Percentiles rank a stretch among this genome's conserved stretches.
phyloP scores from a whole-genome alignment of 2,329 filamentous ascomycete genomes.

The Arthrobotrys iridis region DNA sequence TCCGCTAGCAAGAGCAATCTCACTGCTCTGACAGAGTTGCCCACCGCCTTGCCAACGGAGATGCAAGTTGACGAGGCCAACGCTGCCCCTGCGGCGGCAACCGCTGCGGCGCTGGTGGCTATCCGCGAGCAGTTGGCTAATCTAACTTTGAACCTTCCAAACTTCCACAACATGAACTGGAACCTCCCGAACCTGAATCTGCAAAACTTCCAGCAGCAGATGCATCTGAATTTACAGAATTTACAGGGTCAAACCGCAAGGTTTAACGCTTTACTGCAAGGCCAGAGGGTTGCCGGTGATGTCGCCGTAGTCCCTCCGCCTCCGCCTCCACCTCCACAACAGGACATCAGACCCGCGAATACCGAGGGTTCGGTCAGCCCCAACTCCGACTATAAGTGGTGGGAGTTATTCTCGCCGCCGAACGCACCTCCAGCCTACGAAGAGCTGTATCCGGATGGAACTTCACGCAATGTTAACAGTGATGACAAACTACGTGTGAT shows the following conservation, averaged over 20 bases:
- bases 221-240: slow-evolving; percentile 47
- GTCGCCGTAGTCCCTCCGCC: not conserved
- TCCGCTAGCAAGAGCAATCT: slow-evolving; percentile 57
- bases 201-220: slow-evolving; percentile 73
- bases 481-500: slow-evolving; percentile 59
- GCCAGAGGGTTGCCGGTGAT: slow-evolving; percentile 11
- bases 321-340: slow-evolving; percentile 63
- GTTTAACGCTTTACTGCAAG: slow-evolving; percentile 43
- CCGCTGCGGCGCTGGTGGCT: slow-evolving; percentile 71
- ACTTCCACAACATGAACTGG: slow-evolving; percentile 69
- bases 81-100: slow-evolving; percentile 68
- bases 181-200: slow-evolving; percentile 71
- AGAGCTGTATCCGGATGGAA: slow-evolving; percentile 74
- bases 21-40: slow-evolving; percentile 59
- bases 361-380: slow-evolving; percentile 57
- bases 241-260: slow-evolving; percentile 46
- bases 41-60: slow-evolving; percentile 53
- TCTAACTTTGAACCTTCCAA: slow-evolving; percentile 81
- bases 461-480: slow-evolving; percentile 26
- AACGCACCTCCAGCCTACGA: slow-evolving; percentile 78
- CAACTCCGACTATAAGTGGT: slow-evolving; percentile 71
- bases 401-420: slow-evolving; percentile 71
- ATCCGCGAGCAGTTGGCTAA: slow-evolving; percentile 75
- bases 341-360: slow-evolving; percentile 55
- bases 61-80: slow-evolving; percentile 58